Conservation (phyloP, 306 rosid species). For the Cicer judaicum region DNA sequence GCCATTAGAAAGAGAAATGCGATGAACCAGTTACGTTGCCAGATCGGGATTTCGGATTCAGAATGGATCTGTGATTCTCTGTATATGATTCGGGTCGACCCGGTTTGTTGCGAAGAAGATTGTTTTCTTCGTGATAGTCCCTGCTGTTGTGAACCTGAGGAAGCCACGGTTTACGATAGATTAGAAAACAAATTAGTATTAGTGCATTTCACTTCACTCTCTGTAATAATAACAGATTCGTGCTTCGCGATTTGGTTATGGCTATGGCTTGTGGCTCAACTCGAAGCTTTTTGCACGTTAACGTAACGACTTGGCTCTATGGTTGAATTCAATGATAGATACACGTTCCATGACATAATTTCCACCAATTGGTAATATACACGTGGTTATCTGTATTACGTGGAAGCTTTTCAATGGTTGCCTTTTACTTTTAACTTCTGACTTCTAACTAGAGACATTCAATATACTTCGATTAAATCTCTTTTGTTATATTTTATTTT, state of each 20-base stretch:
- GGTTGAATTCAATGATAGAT: not conserved
- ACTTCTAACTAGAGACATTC: too few relatives aligned
- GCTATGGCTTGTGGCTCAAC: not conserved
- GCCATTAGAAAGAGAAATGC: constrained; percentile 82
- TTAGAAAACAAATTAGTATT: not conserved
- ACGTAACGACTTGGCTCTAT: not conserved
- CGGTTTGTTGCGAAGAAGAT: constrained; percentile 52
- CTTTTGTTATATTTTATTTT: too few relatives aligned
- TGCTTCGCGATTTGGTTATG: not conserved
- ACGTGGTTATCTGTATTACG: constrained; percentile 28
- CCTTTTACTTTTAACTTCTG: too few relatives aligned
- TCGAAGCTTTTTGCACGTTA: not conserved
- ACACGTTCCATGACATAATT: constrained; percentile 53
- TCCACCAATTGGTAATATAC: constrained; percentile 25
- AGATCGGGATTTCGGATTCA: constrained; percentile 77
- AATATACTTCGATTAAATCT: too few relatives aligned
- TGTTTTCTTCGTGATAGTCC: constrained; percentile 82
- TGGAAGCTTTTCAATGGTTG: constrained; percentile 53
- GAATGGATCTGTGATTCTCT: constrained; percentile 58
- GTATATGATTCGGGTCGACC: constrained; percentile 67
- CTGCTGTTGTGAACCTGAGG: constrained; percentile 78
- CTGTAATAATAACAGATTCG: not conserved
- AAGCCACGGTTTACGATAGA: constrained; percentile 80
- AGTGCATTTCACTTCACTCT: not conserved
- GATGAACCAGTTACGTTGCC: constrained; percentile 94